Percentiles rank a stretch among this genome's conserved stretches.
Conservation (phyloP, 2,329 filamentous ascomycete genomes). For the Aspergillus sp. region DNA sequence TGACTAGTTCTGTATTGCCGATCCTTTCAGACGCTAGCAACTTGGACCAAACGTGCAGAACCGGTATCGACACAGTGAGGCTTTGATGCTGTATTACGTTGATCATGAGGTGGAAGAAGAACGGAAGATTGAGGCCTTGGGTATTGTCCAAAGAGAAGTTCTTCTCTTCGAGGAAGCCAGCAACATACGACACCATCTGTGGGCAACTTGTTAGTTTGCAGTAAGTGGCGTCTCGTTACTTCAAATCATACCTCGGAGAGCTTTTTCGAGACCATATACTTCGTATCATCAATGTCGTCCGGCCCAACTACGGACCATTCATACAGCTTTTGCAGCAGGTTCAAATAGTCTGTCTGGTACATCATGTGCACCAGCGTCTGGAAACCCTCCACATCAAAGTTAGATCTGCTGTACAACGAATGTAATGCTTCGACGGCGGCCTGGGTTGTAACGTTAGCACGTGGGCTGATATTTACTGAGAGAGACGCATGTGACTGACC, state of each 20-base stretch:
- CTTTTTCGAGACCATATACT: slow-evolving; percentile 90
- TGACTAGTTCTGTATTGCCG: slow-evolving; percentile 56
- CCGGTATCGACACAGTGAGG: slow-evolving; percentile 87
- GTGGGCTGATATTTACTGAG: not conserved
- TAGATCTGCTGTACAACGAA: slow-evolving; percentile 72
- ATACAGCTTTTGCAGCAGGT: slow-evolving; percentile 70
- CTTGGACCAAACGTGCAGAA: slow-evolving; percentile 85
- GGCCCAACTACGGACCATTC: slow-evolving; percentile 78
- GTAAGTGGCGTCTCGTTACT: not conserved
- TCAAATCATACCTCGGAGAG: slow-evolving; percentile 73
- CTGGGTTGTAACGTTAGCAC: slow-evolving; percentile 42
- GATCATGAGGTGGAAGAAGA: slow-evolving; percentile 77
- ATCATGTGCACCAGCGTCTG: slow-evolving; percentile 74
- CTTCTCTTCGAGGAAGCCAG: slow-evolving; percentile 78
- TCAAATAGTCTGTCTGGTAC: slow-evolving; percentile 70
- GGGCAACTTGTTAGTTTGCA: slow-evolving; percentile 1
- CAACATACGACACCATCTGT: slow-evolving; percentile 80
- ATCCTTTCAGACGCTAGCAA: slow-evolving; percentile 72
- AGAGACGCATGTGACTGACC: slow-evolving; percentile 46
- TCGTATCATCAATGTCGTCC: slow-evolving; percentile 83
- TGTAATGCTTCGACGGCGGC: slow-evolving; percentile 81
- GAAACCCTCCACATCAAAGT: slow-evolving; percentile 76
- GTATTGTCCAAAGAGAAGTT: slow-evolving; percentile 61
- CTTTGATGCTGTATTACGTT: slow-evolving; percentile 80
- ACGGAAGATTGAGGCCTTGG: slow-evolving; percentile 63